Evolutionary conservation across 805 yeast genomes (phyloP), one percentile per base, ranked within the genome.

Genomic region (Candida oleophila): DNA sequence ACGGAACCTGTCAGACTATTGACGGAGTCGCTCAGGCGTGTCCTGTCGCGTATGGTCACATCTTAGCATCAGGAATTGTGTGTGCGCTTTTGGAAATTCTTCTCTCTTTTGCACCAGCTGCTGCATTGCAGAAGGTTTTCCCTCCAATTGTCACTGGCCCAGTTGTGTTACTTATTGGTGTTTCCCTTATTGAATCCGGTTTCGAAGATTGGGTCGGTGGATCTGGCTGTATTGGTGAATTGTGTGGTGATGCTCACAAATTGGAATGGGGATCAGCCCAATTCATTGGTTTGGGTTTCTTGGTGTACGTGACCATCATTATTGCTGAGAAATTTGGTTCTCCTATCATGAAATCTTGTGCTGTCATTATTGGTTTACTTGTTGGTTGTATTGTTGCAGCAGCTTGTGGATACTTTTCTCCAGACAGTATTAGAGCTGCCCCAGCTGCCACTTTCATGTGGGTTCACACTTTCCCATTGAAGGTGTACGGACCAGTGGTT

Each of bases 61-160:
- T 90, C 36, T 69, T 90, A 50, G 97, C 85, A 33, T 86, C 96
- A 7, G 85, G 90, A n/a, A 75, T 80, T 34, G 76, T 80, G 18
- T 88, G 96, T 68, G 87, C 89, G 2, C 71, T 91, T 33, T 58
- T 90, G 18, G 95, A 88, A 71, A 74, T 91, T 36, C 55, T 76
- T 7, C 61, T 88, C 43, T 85, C 96, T 0, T 90, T 91, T 63
- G 64, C 85, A 55, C 97, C 97, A 9, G 82, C 96, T 3, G 76
- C 73, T 33, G 53, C 76, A 12, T 74, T 90, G 53, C 89, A 87
- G 64, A 81, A 74, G 49, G 58, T 87, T 32, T 90, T 90, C 72
- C 97, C 97, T 16, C 91, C 96, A 33, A 69, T 89, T 44, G 97
- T 91, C 50, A 90, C 96, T 22, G 97, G 97, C 48, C 96, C 96